Percentiles rank a stretch among this genome's conserved stretches.
These are phyloP conservation scores for Senecio squalidus DNA, from an alignment of 140 eudicot genomes.

Conservation along the genomic window DNA sequence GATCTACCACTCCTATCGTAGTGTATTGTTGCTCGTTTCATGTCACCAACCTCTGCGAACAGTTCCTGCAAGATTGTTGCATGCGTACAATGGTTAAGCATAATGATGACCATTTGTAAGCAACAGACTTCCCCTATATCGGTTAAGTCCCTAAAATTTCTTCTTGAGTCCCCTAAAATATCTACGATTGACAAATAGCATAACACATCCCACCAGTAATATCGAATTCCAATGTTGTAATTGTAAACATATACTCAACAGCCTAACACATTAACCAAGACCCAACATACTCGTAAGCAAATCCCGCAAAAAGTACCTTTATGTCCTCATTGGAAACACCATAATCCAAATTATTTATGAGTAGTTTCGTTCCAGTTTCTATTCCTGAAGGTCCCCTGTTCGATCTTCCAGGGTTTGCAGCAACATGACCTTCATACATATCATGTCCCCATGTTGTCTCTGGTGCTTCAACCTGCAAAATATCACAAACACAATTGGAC, in stretches of 20 bases:
- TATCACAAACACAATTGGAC: background rate
- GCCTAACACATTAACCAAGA: background rate
- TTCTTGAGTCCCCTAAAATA: no score
- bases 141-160: no score
- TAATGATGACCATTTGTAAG: no score
- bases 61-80: slow-evolving; percentile 47
- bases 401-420: slow-evolving; percentile 24
- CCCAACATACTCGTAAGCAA: background rate
- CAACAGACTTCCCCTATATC: no score
- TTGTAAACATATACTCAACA: background rate
- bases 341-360: slow-evolving; percentile 51
- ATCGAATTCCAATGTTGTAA: background rate
- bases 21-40: slow-evolving; percentile 43
- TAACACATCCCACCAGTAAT: background rate
- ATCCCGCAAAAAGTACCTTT: slow-evolving; percentile 35
- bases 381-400: slow-evolving; percentile 34
- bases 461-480: slow-evolving; percentile 43
- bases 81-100: no score
- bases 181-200: slow-evolving; percentile 1
- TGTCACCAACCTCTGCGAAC: slow-evolving; percentile 57
- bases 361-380: slow-evolving; percentile 55
- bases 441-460: slow-evolving; percentile 58
- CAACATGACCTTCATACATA: slow-evolving; percentile 42
- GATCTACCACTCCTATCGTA: slow-evolving; percentile 75
- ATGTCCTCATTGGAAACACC: slow-evolving; percentile 56